These are phyloP conservation scores for Cytospora chrysosperma DNA, from an alignment of 2,329 filamentous ascomycete genomes.

Conservation along the genomic window DNA sequence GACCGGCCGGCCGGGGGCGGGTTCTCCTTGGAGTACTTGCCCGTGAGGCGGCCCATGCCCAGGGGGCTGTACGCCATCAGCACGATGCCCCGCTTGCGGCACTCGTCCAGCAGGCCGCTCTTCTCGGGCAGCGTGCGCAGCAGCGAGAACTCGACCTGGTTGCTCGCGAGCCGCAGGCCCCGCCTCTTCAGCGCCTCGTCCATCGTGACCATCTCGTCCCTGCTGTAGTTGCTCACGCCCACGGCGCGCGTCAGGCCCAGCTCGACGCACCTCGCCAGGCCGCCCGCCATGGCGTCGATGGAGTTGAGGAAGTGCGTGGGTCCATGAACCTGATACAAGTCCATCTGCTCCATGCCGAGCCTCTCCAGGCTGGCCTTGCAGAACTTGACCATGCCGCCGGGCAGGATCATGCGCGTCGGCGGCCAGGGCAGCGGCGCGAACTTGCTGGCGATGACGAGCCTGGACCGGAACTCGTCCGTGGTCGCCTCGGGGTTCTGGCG, in stretches of 20 bases:
- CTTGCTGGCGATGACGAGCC: slow-evolving; percentile 42
- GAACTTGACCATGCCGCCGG: slow-evolving; percentile 36
- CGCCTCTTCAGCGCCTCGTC: slow-evolving; percentile 39
- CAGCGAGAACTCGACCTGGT: slow-evolving; percentile 45
- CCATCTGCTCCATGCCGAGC: slow-evolving; percentile 37
- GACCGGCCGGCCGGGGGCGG: slow-evolving; percentile 37
- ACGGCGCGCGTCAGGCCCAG: slow-evolving; percentile 40
- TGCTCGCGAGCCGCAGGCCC: slow-evolving; percentile 40
- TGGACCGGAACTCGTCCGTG: slow-evolving; percentile 34
- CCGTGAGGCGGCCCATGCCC: slow-evolving; percentile 39
- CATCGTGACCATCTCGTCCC: slow-evolving; percentile 42
- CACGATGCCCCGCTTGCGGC: slow-evolving; percentile 40
- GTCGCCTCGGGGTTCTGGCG: slow-evolving; percentile 32
- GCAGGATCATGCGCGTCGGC: slow-evolving; percentile 15
- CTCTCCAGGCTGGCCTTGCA: slow-evolving; percentile 39
- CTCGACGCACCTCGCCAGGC: slow-evolving; percentile 43
- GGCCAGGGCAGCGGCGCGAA: slow-evolving; percentile 35
- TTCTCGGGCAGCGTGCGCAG: slow-evolving; percentile 42
- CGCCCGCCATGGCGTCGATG: slow-evolving; percentile 40
- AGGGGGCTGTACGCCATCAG: slow-evolving; percentile 43
- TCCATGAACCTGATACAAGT: slow-evolving; percentile 40
- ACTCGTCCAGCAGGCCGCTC: slow-evolving; percentile 39
- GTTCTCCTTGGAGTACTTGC: slow-evolving; percentile 40
- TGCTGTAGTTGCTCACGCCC: slow-evolving; percentile 44
- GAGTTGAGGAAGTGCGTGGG: slow-evolving; percentile 39